Evolutionary conservation across 805 yeast species (phyloP).

Genomic region (Hanseniaspora singularis): DNA sequence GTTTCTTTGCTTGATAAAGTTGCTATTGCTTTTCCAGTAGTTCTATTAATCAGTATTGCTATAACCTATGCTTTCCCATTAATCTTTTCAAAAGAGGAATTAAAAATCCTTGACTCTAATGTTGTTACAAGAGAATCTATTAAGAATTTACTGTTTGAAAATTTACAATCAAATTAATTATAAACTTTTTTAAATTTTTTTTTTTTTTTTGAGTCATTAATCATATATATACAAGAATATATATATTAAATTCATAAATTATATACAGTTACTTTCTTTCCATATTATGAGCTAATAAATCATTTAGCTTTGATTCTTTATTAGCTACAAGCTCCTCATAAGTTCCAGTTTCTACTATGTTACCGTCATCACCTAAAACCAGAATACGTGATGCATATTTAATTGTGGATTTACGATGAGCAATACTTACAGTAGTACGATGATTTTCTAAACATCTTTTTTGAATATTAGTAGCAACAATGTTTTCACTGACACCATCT

Average conservation of each 20-base stretch:
- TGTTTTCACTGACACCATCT: slow-evolving; percentile 77
- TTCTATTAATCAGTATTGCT: slow-evolving; percentile 54
- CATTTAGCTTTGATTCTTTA: slow-evolving; percentile 28
- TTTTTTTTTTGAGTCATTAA: neutral
- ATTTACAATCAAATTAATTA: slow-evolving; percentile 11
- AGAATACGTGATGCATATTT: slow-evolving; percentile 68
- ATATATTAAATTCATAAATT: neutral
- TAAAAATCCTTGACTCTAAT: slow-evolving; percentile 52
- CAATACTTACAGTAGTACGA: slow-evolving; percentile 73
- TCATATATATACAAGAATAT: neutral
- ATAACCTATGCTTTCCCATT: slow-evolving; percentile 51
- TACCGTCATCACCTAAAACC: slow-evolving; percentile 63
- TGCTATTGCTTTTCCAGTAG: slow-evolving; percentile 90
- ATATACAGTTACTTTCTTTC: slow-evolving; percentile 17
- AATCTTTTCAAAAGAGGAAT: slow-evolving; percentile 49
- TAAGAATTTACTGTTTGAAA: slow-evolving; percentile 32
- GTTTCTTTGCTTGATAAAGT: slow-evolving; percentile 69
- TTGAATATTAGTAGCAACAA: slow-evolving; percentile 62
- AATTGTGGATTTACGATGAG: slow-evolving; percentile 83
- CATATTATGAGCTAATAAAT: slow-evolving; percentile 27
- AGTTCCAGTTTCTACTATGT: slow-evolving; percentile 59
- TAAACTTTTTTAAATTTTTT: neutral
- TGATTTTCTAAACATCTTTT: slow-evolving; percentile 40
- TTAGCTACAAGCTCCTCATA: slow-evolving; percentile 41
- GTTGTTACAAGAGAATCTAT: slow-evolving; percentile 47